Percentiles rank a stretch among this genome's conserved stretches.
These are phyloP conservation scores for Agaricus sinodeliciosus DNA, from an alignment of 768 basidiomycete species.

Conservation along the genomic window DNA sequence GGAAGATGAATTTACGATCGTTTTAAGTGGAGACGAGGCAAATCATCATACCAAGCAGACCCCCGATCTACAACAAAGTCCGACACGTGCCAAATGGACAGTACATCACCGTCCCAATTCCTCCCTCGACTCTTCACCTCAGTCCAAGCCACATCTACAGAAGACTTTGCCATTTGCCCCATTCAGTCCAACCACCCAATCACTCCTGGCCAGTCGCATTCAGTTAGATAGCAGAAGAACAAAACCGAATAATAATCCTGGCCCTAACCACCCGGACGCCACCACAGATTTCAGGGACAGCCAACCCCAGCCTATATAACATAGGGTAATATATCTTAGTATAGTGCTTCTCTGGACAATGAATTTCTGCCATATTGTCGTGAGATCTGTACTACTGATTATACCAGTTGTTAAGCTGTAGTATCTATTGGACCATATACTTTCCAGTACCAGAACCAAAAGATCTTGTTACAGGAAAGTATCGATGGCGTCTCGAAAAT, in stretches of 20 bases:
- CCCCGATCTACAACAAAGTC: constrained; percentile 6
- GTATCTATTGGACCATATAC: constrained; percentile 8
- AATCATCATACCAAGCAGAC: constrained; percentile 8
- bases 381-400: constrained; percentile 4
- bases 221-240: not conserved
- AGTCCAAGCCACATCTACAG: not conserved
- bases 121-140: not conserved
- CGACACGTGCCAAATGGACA: constrained; percentile 3
- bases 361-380: not conserved
- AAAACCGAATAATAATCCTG: not conserved
- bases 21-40: constrained; percentile 5
- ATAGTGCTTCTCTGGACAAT: not conserved
- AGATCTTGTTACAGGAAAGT: constrained; percentile 1
- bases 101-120: not conserved
- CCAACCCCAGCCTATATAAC: not conserved
- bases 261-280: not conserved
- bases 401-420: constrained; percentile 1
- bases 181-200: not conserved
- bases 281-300: not conserved
- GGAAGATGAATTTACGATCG: constrained; percentile 6
- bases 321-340: not conserved
- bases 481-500: constrained; percentile 14
- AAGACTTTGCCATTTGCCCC: not conserved
- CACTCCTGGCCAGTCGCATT: constrained; percentile 1
- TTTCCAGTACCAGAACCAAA: not conserved